Base-by-base conservation (phyloP, 2,329 filamentous ascomycete genomes). In the Aspergillus uvarum region DNA sequence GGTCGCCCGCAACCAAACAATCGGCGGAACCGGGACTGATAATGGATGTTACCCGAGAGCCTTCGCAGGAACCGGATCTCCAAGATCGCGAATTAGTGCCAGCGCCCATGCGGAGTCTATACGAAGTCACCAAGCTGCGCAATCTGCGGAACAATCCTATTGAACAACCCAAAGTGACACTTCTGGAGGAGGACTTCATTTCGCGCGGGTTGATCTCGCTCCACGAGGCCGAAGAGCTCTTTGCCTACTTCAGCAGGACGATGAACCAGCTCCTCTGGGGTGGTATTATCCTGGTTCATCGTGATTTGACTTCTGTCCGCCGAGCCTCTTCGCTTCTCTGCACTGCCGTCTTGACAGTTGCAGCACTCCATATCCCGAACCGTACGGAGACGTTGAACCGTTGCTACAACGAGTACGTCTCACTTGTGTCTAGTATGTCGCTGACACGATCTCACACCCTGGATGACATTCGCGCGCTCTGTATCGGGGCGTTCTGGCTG, bases 401-500 rank as follows among this genome's bases (percentile, higher is more conserved):
- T 2, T 86, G 84, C 68, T 86, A 83, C 67, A 78, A 79, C 55
- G 84, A 86, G 61, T 86, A 87, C 63, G 79, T 85, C 1, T 76
- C 80, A 0, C 75, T 87, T 12, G 82, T 87, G 47, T 82, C 83
- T 1, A 80, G 75, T 14, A 84, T 83, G 56, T 84, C 86, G 70
- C 83, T 87, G 63, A 82, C 83, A 16, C 79, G 83, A 22, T 82
- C 84, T 31, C 82, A 86, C 58, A 82, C 80, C 24, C 72, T 85
- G 19, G 85, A 87, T 57, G 82, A 85, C 58, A 79, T 88, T 22
- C 79, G 85, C 2, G 85, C 83, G 3, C 79, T 87, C 42, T 86
- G 83, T 47, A 81, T 87, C 4, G 85, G 83, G 0, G 82, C 85
- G 0, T 87, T 87, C 65, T 88, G 85, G 86, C 76, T 87, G 0